phyloP scores from a whole-genome alignment of 2,329 filamentous ascomycete genomes.

The Ophiosphaerella herpotricha region DNA sequence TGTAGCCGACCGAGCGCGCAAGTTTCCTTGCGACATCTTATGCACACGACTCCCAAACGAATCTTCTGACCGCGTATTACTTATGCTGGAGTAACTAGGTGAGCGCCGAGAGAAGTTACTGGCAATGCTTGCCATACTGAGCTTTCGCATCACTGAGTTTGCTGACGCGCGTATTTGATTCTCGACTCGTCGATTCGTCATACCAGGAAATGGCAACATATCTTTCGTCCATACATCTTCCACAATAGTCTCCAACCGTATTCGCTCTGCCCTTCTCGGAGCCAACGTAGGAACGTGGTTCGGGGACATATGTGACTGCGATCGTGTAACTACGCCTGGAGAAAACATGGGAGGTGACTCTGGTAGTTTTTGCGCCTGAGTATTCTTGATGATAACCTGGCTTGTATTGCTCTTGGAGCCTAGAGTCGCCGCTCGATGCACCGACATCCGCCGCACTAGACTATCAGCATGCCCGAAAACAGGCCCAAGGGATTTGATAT shows the following conservation, averaged over 20 bases:
- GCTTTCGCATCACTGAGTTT: constrained; percentile 83
- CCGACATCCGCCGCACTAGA: constrained; percentile 70
- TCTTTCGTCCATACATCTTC: constrained; percentile 85
- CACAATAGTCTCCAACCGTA: constrained; percentile 74
- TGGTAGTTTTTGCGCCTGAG: constrained; percentile 67
- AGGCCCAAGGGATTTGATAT: constrained; percentile 74
- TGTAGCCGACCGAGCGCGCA: constrained; percentile 26
- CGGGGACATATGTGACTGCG: constrained; percentile 76
- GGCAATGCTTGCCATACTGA: constrained; percentile 80
- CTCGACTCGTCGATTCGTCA: constrained; percentile 70
- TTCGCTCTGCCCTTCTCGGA: constrained; percentile 74
- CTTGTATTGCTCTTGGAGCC: constrained; percentile 69
- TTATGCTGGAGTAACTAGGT: constrained; percentile 58
- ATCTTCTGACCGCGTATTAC: constrained; percentile 43
- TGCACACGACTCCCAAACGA: constrained; percentile 35
- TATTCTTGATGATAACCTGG: constrained; percentile 87
- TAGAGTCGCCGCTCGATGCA: constrained; percentile 77
- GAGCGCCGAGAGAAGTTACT: constrained; percentile 76
- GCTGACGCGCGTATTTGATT: constrained; percentile 77
- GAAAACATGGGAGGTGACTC: constrained; percentile 51
- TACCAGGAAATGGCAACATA: constrained; percentile 79
- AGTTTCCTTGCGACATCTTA: constrained; percentile 31
- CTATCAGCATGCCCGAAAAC: constrained; percentile 74
- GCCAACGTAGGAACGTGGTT: constrained; percentile 71
- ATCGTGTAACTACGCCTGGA: constrained; percentile 69